Conservation (phyloP, 768 basidiomycete genomes). For the Suillus placidus region DNA sequence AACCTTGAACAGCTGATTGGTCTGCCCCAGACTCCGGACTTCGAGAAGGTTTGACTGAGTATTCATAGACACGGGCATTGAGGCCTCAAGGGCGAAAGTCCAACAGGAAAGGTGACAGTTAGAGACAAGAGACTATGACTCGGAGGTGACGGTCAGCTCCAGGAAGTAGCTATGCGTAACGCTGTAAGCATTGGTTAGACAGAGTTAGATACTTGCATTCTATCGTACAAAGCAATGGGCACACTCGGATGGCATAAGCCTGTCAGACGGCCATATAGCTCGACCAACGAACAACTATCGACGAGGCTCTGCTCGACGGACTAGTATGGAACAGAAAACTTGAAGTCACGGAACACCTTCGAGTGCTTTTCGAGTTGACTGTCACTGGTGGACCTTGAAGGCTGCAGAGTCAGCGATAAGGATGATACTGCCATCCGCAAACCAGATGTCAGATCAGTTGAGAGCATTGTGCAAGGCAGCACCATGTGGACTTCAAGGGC, state of each 20-base stretch:
- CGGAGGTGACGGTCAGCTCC: too few species aligned
- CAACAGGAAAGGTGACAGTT: too few species aligned
- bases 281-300: constrained; percentile 61
- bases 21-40: too few species aligned
- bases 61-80: too few species aligned
- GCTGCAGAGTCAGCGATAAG: constrained; percentile 57
- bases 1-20: too few species aligned
- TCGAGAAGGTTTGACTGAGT: too few species aligned
- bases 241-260: constrained; percentile 73
- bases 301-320: constrained; percentile 51
- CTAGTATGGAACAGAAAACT: constrained; percentile 65
- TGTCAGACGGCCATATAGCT: constrained; percentile 63
- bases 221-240: constrained; percentile 71
- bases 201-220: constrained; percentile 54
- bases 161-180: constrained; percentile 51
- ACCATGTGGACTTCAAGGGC: too few species aligned
- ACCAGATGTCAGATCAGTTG: constrained; percentile 67
- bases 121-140: too few species aligned
- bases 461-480: constrained; percentile 24
- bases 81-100: too few species aligned
- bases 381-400: constrained; percentile 75
- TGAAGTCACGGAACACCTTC: constrained; percentile 70
- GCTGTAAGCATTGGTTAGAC: neutral
- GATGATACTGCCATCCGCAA: constrained; percentile 70
- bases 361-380: constrained; percentile 76